Evolutionary conservation across 106 monocot species (phyloP), one percentile per base, ranked within the genome.

Genomic region (Allium fistulosum): DNA sequence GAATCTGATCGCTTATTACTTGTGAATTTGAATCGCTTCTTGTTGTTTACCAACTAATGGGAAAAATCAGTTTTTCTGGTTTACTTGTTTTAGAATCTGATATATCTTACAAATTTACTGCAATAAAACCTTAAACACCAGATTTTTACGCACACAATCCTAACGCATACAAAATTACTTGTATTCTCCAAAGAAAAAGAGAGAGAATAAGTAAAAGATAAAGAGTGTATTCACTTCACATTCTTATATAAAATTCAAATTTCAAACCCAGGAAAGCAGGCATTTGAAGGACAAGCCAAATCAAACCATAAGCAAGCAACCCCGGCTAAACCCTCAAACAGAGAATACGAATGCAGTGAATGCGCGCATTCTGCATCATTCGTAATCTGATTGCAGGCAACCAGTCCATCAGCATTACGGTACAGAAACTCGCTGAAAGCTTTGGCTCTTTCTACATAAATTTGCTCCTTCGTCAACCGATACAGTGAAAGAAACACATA

Each of bases 211-310:
- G 22, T 22, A 22, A 22, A 22, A 22, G 22, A 22, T 22, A 22
- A 22, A 22, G 22, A 22, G 22, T 22, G 22, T 22, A 22, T 22
- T 22, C 22, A 22, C 22, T 0, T 22, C n/a, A n/a, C n/a, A n/a
- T 22, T 22, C 22, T 22, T 0, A 22, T 13, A 11, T 13, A 13
- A 22, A 22, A 22, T 45, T 65, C 65, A 65, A 9, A 65, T 47
- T 65, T 65, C 65, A 65, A 65, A 65, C 17, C 65, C 65, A 65
- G 65, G 65, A 65, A 65, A 47, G 17, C 65, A 48, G 11, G 65
- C 65, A 9, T 65, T 17, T 17, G 16, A 47, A 2, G 65, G 65
- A 14, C 16, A 47, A 4, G 13, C 4, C 12, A 65, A 17, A 17
- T 65, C 65, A 17, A 65, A 65, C 48, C 65, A 65, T 11, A 65